These are phyloP conservation scores for Citrullus amarus DNA, from an alignment of 306 rosid genomes.

Conservation along the genomic window DNA sequence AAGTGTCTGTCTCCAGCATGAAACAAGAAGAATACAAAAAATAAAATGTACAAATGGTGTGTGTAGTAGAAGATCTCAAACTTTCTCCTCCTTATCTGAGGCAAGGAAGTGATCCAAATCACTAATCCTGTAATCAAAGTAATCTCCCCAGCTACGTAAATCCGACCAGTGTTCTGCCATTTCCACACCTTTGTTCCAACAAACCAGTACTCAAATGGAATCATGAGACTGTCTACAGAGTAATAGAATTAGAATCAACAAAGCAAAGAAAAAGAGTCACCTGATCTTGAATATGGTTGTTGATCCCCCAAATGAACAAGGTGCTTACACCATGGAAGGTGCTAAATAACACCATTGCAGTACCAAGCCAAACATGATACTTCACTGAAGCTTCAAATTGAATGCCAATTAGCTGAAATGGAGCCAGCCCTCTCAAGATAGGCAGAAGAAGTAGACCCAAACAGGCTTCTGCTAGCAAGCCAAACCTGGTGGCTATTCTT, in stretches of 20 bases:
- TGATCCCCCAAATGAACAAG: constrained; percentile 66
- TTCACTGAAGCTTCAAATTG: constrained; percentile 86
- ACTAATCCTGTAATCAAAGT: constrained; percentile 45
- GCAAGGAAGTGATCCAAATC: constrained; percentile 76
- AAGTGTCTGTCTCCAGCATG: constrained; percentile 90
- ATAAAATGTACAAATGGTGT: constrained; percentile 68
- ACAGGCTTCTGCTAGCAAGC: constrained; percentile 70
- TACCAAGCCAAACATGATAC: constrained; percentile 77
- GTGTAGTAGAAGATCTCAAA: constrained; percentile 81
- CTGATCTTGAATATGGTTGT: constrained; percentile 63
- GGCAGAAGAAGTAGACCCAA: constrained; percentile 78
- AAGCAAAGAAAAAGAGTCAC: constrained; percentile 23
- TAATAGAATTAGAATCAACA: background rate
- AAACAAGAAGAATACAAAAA: constrained; percentile 74
- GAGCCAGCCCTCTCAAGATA: constrained; percentile 53
- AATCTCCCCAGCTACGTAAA: constrained; percentile 80
- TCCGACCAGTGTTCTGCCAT: constrained; percentile 79
- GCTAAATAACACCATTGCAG: constrained; percentile 63
- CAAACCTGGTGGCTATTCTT: constrained; percentile 63
- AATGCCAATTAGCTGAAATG: constrained; percentile 59
- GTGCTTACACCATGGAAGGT: constrained; percentile 75
- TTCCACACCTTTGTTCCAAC: constrained; percentile 41
- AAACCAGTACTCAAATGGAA: background rate
- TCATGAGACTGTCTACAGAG: background rate
- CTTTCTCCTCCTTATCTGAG: constrained; percentile 64